phyloP scores from a whole-genome alignment of 441 rosid genomes.

The Heliophila coronopifolia region DNA sequence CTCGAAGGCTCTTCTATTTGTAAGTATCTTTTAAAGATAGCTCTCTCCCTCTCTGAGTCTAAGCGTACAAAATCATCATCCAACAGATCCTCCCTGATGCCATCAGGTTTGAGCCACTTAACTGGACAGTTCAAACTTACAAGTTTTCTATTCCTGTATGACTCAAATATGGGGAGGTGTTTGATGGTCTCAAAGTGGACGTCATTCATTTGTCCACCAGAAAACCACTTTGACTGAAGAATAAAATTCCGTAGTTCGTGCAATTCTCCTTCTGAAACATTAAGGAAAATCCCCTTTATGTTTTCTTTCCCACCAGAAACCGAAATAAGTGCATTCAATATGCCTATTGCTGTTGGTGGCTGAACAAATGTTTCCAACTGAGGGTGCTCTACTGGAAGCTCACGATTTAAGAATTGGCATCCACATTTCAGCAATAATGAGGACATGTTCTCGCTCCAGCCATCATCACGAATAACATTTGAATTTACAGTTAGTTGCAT shows the following conservation, averaged over 20 bases:
- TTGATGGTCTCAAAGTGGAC: constrained; percentile 61
- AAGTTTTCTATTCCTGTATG: constrained; percentile 66
- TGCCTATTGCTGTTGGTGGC: constrained; percentile 81
- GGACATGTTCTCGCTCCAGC: constrained; percentile 97
- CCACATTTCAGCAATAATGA: constrained; percentile 83
- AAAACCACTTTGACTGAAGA: constrained; percentile 97
- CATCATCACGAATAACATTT: constrained; percentile 68
- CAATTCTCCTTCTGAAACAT: constrained; percentile 78
- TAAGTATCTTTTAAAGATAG: constrained; percentile 61
- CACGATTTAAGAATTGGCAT: constrained; percentile 71
- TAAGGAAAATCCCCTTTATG: constrained; percentile 50
- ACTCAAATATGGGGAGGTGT: constrained; percentile 86
- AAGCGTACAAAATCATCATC: constrained; percentile 81
- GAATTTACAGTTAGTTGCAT: constrained; percentile 72
- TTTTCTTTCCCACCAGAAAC: constrained; percentile 60
- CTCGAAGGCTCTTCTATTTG: constrained; percentile 64
- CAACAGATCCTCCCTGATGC: constrained; percentile 72
- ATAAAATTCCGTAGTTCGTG: constrained; percentile 86
- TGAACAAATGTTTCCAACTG: constrained; percentile 81
- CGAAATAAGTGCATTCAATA: constrained; percentile 75
- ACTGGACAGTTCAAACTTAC: constrained; percentile 60
- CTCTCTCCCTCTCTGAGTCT: constrained; percentile 86
- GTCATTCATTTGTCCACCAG: constrained; percentile 65
- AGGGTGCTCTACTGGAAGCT: constrained; percentile 71
- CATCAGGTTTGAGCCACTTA: constrained; percentile 86